Evolutionary conservation across 2,329 filamentous ascomycete genomes (phyloP), one percentile per base, ranked within the genome.

Genomic region (Colletotrichum sp.): DNA sequence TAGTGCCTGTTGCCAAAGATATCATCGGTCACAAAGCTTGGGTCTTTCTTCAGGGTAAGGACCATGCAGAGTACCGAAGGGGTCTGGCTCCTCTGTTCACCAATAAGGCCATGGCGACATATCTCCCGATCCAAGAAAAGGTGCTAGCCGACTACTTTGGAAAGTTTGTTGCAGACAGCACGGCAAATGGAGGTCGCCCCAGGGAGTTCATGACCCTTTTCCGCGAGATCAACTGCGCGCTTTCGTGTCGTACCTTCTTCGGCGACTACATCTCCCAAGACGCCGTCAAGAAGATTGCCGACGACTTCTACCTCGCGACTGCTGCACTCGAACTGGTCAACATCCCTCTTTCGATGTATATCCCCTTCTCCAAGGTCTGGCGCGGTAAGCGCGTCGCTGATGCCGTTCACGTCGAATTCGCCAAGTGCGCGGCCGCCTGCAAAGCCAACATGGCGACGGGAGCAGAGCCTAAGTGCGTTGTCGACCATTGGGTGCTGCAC

Each of bases 251-350:
- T 64, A 96, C 94, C 10, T 96, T 96, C 81, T 94, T 95, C 63
- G 94, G 95, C 28, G 90, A 95, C 85, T 96, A 96, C 86, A 95
- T 95, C 84, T 91, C 91, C 10, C 90, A 95, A 59, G 90, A 92
- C 76, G 90, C 91, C 6, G 91, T 96, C 73, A 93, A 94, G 87
- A 93, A 90, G 83, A 94, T 96, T 74, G 93, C 94, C 21, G 92
- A 95, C 81, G 94, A 96, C 84, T 96, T 94, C 84, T 96, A 95
- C 84, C 88, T 92, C 76, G 93, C 94, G 80, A 96, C 94, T 6
- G 94, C 92, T 26, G 94, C 95, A 1, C 89, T 96, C 59, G 94
- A 96, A 83, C 89, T 96, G 26, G 94, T 96, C 86, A 96, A 96
- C 85, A 92, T 96, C 80, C 94, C 94, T 5, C 72, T 88, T 1